Evolutionary conservation across 2,329 filamentous ascomycete genomes (phyloP).

Genomic region (Cladosporium phlei): DNA sequence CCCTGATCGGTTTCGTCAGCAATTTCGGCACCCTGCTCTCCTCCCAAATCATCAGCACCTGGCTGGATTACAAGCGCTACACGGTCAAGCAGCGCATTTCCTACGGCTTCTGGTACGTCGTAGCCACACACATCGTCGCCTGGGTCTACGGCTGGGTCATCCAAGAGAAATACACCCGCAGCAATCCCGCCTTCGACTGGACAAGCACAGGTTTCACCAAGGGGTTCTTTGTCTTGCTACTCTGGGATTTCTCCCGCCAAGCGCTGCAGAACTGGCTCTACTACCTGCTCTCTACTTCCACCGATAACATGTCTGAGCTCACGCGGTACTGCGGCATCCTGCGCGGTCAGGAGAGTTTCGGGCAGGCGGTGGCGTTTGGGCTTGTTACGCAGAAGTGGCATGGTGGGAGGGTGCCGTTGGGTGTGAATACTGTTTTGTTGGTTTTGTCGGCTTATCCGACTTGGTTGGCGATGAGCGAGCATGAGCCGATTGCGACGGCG

Average conservation of each 20-base stretch:
- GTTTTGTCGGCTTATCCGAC: constrained; percentile 28
- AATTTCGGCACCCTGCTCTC: constrained; percentile 42
- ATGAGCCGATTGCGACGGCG: constrained; percentile 23
- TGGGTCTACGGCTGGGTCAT: constrained; percentile 47
- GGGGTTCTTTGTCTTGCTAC: constrained; percentile 46
- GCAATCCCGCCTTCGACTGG: constrained; percentile 43
- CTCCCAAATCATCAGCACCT: constrained; percentile 42
- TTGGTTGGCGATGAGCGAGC: constrained; percentile 30
- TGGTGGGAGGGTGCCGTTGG: constrained; percentile 40
- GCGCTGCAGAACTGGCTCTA: constrained; percentile 54
- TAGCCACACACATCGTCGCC: constrained; percentile 39
- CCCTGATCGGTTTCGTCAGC: constrained; percentile 44
- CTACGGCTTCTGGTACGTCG: constrained; percentile 38
- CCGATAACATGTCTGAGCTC: constrained; percentile 53
- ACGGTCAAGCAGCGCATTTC: constrained; percentile 41
- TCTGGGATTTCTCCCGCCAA: constrained; percentile 50
- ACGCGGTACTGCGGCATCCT: constrained; percentile 40
- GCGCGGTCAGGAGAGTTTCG: constrained; percentile 43
- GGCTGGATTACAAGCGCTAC: constrained; percentile 42
- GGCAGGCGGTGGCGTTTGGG: constrained; percentile 42
- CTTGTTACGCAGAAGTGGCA: constrained; percentile 42
- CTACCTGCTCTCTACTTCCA: constrained; percentile 52
- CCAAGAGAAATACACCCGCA: constrained; percentile 44
- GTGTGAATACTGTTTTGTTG: constrained; percentile 35
- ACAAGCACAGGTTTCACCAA: constrained; percentile 40